Percentiles rank a stretch among this genome's conserved stretches.
phyloP scores from a whole-genome alignment of 1,139 yeast species.

The Zygosaccharomyces pseudobailii region DNA sequence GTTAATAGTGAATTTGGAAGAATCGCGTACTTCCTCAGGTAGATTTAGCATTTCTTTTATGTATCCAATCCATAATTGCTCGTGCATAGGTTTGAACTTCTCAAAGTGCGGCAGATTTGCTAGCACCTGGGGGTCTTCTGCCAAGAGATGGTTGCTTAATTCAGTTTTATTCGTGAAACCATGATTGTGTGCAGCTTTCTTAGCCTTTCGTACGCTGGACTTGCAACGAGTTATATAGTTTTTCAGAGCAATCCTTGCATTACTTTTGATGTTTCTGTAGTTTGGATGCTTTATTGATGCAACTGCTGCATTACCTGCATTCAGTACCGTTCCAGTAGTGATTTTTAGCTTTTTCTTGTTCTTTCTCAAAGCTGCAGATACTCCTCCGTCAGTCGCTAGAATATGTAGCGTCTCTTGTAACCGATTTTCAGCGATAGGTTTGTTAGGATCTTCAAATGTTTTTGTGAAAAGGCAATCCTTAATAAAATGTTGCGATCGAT shows the following conservation, averaged over 20 bases:
- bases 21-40: slow-evolving; percentile 15
- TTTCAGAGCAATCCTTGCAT: slow-evolving; percentile 27
- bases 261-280: slow-evolving; percentile 27
- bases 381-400: slow-evolving; percentile 34
- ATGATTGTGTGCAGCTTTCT: slow-evolving; percentile 19
- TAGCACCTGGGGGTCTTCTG: slow-evolving; percentile 17
- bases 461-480: slow-evolving; percentile 28
- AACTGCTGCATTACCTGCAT: background rate
- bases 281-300: slow-evolving; percentile 19
- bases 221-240: slow-evolving; percentile 24
- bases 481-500: slow-evolving; percentile 29
- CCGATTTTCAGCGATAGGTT: slow-evolving; percentile 30
- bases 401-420: slow-evolving; percentile 29
- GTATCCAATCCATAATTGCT: slow-evolving; percentile 32
- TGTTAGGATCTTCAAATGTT: slow-evolving; percentile 28
- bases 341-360: slow-evolving; percentile 17
- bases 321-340: slow-evolving; percentile 11
- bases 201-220: slow-evolving; percentile 15
- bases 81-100: slow-evolving; percentile 27
- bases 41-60: slow-evolving; percentile 30
- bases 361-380: slow-evolving; percentile 20
- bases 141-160: slow-evolving; percentile 16
- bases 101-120: slow-evolving; percentile 24
- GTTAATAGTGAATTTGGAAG: slow-evolving; percentile 21
- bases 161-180: slow-evolving; percentile 11